A percentile compares a stretch with the other conserved stretches of the same genome.
These are phyloP conservation scores for Jimgerdemannia flammicorona DNA, from an alignment of 192 early-diverging fungal species.

Conservation along the genomic window DNA sequence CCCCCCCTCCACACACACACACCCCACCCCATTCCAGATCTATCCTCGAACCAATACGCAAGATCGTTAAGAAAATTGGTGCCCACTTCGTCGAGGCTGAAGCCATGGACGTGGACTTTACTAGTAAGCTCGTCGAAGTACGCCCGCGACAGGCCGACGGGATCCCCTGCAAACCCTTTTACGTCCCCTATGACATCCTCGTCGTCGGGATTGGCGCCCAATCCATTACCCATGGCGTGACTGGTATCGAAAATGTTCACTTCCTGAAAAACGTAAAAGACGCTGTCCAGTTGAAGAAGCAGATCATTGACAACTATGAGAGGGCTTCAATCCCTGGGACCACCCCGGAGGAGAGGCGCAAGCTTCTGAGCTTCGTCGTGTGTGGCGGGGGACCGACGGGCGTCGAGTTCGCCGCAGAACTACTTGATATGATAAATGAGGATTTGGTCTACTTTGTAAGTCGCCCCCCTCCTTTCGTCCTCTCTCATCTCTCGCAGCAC, in stretches of 20 bases:
- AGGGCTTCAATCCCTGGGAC: conserved; percentile 59
- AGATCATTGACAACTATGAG: conserved; percentile 63
- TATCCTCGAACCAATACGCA: conserved; percentile 49
- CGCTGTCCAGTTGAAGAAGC: conserved; percentile 54
- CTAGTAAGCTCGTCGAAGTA: conserved; percentile 46
- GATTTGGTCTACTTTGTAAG: conserved; percentile 57
- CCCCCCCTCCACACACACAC: not conserved
- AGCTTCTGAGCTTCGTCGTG: conserved; percentile 65
- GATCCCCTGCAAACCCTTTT: conserved; percentile 17
- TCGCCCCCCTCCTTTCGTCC: not conserved
- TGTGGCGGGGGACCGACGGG: conserved; percentile 71
- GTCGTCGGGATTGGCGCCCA: conserved; percentile 54
- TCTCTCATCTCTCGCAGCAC: not conserved
- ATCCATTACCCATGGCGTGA: conserved; percentile 58
- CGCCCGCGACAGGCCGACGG: conserved; percentile 13
- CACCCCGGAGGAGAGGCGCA: conserved; percentile 50
- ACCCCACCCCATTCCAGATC: conserved; percentile 32
- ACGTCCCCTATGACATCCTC: conserved; percentile 54
- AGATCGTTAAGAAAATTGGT: conserved; percentile 31
- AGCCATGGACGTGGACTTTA: conserved; percentile 47
- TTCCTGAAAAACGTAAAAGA: conserved; percentile 64
- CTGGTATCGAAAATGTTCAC: conserved; percentile 58
- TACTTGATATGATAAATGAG: conserved; percentile 52
- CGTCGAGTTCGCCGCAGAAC: conserved; percentile 64
- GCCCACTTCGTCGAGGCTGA: conserved; percentile 46